Percentiles rank a stretch among this genome's conserved stretches.
These are phyloP conservation scores for Pestalotiopsis sp. DNA, from an alignment of 2,329 filamentous ascomycete species.

Conservation along the genomic window DNA sequence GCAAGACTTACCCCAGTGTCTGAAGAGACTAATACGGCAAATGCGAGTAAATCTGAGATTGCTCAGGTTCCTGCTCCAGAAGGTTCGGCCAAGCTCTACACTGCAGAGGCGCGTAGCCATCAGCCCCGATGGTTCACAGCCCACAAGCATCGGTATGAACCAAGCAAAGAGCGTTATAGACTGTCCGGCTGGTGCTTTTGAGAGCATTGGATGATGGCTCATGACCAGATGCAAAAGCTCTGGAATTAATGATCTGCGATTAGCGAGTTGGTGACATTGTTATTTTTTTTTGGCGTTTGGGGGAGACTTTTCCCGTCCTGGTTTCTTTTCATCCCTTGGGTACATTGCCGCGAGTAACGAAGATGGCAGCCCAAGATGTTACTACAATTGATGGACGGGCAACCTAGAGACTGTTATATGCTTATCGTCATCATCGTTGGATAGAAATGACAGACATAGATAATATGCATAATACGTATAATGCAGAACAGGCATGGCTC, in stretches of 20 bases:
- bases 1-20: not conserved
- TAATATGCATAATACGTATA: not conserved
- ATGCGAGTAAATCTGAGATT: not conserved
- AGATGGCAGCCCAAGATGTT: not conserved
- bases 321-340: not conserved
- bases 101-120: not conserved
- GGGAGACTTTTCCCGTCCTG: not conserved
- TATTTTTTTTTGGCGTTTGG: not conserved
- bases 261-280: not conserved
- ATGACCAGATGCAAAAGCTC: not conserved
- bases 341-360: not conserved
- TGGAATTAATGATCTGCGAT: not conserved
- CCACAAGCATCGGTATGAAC: not conserved
- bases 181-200: not conserved
- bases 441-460: not conserved
- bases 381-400: not conserved
- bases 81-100: not conserved
- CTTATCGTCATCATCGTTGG: not conserved
- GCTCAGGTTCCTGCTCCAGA: too few species aligned
- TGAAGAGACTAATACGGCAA: not conserved
- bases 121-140: not conserved
- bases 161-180: not conserved
- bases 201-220: not conserved
- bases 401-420: not conserved
- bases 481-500: not conserved